Conservation (phyloP, 2,329 filamentous ascomycete species). For the Cladophialophora psammophila region DNA sequence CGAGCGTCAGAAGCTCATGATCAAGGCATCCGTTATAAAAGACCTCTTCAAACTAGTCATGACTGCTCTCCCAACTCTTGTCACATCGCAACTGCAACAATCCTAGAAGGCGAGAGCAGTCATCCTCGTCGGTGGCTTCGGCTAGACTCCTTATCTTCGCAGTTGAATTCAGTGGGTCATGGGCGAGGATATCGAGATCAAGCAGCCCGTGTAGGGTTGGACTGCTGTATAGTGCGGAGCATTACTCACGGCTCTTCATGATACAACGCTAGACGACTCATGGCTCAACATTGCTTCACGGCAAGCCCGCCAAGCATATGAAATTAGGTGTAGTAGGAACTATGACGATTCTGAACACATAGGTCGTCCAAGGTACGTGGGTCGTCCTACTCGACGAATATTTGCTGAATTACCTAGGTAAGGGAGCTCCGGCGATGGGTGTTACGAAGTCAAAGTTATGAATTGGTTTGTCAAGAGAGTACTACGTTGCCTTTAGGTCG, state of each 20-base stretch:
- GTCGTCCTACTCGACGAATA: not conserved
- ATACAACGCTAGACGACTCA: slow-evolving; percentile 18
- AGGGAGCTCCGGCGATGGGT: slow-evolving; percentile 26
- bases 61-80: slow-evolving; percentile 36
- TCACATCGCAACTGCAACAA: slow-evolving; percentile 54
- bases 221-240: slow-evolving; percentile 43
- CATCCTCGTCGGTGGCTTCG: slow-evolving; percentile 45
- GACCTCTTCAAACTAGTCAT: slow-evolving; percentile 41
- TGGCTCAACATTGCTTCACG: slow-evolving; percentile 37
- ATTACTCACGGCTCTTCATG: slow-evolving; percentile 34
- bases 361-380: slow-evolving; percentile 32
- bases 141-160: slow-evolving; percentile 42
- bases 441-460: slow-evolving; percentile 34
- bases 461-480: slow-evolving; percentile 40
- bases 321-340: slow-evolving; percentile 11
- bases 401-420: slow-evolving; percentile 29
- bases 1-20: slow-evolving; percentile 37
- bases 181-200: slow-evolving; percentile 34
- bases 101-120: slow-evolving; percentile 64
- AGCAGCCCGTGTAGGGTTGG: slow-evolving; percentile 42
- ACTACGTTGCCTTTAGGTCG: not conserved
- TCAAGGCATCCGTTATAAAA: slow-evolving; percentile 36
- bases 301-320: slow-evolving; percentile 41
- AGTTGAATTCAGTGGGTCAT: slow-evolving; percentile 34
- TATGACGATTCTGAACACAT: slow-evolving; percentile 33